phyloP scores from a whole-genome alignment of 306 rosid genomes.

The Senna siamea region DNA sequence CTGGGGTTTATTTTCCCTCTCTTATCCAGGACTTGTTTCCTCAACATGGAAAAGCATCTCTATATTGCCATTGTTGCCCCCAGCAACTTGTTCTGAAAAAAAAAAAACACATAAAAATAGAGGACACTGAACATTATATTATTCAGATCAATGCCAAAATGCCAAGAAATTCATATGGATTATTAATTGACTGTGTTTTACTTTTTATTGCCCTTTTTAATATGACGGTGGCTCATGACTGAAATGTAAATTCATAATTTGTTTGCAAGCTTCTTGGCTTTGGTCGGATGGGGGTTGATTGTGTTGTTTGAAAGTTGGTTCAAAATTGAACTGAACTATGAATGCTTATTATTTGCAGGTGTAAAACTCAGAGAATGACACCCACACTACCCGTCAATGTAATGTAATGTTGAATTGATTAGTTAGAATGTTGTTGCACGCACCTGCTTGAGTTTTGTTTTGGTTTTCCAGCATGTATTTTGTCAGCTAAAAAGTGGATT shows the following conservation, averaged over 20 bases:
- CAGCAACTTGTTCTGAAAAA: neutral
- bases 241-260: neutral
- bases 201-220: neutral
- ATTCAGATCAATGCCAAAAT: neutral
- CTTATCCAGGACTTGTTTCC: too few relatives aligned
- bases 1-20: too few relatives aligned
- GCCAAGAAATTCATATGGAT: too few relatives aligned
- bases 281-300: neutral
- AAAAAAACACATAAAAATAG: neutral
- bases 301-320: neutral
- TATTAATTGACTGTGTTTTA: neutral
- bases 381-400: slow-evolving; percentile 65
- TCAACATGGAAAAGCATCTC: neutral
- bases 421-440: slow-evolving; percentile 23
- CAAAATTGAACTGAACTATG: slow-evolving; percentile 22
- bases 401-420: slow-evolving; percentile 44
- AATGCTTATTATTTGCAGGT: slow-evolving; percentile 58
- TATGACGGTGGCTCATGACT: neutral
- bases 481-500: slow-evolving; percentile 32
- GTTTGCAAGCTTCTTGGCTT: neutral
- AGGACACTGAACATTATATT: neutral
- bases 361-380: slow-evolving; percentile 71
- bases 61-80: neutral
- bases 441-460: slow-evolving; percentile 38
- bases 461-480: slow-evolving; percentile 39